Evolutionary conservation across 2,329 filamentous ascomycete species (phyloP), one percentile per base, ranked within the genome.

Genomic region (Aurifilum marmelostoma): DNA sequence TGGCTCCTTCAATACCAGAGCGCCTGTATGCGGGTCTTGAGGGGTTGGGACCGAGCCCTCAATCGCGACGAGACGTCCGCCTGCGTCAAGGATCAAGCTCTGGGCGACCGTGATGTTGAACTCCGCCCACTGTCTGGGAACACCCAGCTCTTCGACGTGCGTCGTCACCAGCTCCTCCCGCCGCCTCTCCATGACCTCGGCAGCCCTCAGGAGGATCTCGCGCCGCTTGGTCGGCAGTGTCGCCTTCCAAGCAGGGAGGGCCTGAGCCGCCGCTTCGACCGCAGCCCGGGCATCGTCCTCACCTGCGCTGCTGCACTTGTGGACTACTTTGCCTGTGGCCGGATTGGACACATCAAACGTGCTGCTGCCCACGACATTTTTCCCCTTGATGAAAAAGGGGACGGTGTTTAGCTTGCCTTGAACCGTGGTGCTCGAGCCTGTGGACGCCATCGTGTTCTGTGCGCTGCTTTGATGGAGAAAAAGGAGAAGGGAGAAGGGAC

Each of bases 1-100:
- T 0, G 93, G 92, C 79, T 94, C 91, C 76, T 89, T 90, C 72
- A 90, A 79, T 4, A 97, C 80, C 73, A 96, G 82, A 0, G 89
- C 92, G 63, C 80, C 83, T 32, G 83, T 83, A 0, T 83, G 84
- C 50, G 87, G 82, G 21, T 86, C 73, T 2, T 73, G 68, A 1
- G 77, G 73, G 12, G 75, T 75, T 5, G 81, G 80, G 29, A 80
- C 75, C 52, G 74, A 76, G 2, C 77, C 80, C 47, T 77, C 72
- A 63, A 80, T 75, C 21, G 71, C 75, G 29, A 72, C 74, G 8
- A 84, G 73, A 34, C 81, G 75, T 1, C 81, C 82, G 1, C 82
- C 83, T 3, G 82, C 78, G 69, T 85, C 83, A 12, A 78, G 73
- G 3, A 84, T 72, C 18, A 83, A 72, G 16, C 81, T 79, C 29